Conservation (phyloP, 2,329 filamentous ascomycete genomes). For the Neurospora sp. region DNA sequence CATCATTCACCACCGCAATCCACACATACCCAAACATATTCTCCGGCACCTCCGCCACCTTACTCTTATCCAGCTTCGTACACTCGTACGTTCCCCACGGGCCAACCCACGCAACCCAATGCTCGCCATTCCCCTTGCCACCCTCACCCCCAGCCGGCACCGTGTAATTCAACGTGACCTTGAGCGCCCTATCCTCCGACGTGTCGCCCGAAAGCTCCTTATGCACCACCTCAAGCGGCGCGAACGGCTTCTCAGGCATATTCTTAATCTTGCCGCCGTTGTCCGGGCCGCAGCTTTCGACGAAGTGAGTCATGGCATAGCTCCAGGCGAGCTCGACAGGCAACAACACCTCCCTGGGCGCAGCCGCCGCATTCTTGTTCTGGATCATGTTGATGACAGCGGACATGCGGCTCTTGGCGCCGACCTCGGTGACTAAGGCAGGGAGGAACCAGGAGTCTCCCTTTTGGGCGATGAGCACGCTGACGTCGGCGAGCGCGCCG, state of each 20-base stretch:
- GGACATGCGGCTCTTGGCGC: slow-evolving; percentile 25
- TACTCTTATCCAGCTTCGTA: slow-evolving; percentile 15
- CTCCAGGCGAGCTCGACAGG: slow-evolving; percentile 24
- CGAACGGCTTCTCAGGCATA: slow-evolving; percentile 12
- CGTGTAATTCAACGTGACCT: slow-evolving; percentile 17
- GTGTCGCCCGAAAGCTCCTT: slow-evolving; percentile 11
- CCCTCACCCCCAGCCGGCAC: neutral
- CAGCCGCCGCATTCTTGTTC: slow-evolving; percentile 22
- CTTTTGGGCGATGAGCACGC: slow-evolving; percentile 16
- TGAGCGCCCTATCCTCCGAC: slow-evolving; percentile 8
- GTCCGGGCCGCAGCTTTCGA: slow-evolving; percentile 15
- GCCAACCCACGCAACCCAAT: slow-evolving; percentile 28
- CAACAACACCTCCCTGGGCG: slow-evolving; percentile 25
- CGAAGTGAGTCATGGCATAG: slow-evolving; percentile 23
- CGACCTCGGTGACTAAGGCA: slow-evolving; percentile 23
- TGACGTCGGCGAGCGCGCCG: slow-evolving; percentile 22
- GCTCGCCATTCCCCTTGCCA: slow-evolving; percentile 3
- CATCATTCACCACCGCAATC: slow-evolving; percentile 23
- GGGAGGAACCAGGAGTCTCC: slow-evolving; percentile 26
- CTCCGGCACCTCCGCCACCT: slow-evolving; percentile 23
- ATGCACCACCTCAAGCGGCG: slow-evolving; percentile 17
- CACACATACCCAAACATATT: slow-evolving; percentile 28
- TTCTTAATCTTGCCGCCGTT: slow-evolving; percentile 12
- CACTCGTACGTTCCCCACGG: slow-evolving; percentile 25
- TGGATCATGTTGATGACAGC: slow-evolving; percentile 32